Conservation (phyloP, 306 rosid genomes). For the Astragalus membranaceus region DNA sequence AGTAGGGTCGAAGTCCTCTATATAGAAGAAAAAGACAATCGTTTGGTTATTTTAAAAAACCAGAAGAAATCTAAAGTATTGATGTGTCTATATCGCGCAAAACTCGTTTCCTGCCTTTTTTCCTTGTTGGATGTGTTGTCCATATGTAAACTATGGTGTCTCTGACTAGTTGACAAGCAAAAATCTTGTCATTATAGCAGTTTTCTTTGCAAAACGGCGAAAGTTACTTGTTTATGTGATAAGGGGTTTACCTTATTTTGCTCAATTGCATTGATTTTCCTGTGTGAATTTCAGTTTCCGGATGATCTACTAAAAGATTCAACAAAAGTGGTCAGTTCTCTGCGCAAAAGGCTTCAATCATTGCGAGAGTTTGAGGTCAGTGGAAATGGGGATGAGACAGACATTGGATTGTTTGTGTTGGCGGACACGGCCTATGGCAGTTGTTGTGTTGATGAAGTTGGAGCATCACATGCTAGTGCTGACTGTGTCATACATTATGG, state of each 20-base stretch:
- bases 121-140: too few species aligned
- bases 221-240: neutral
- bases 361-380: conserved; percentile 18
- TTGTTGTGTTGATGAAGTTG: conserved; percentile 93
- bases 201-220: neutral
- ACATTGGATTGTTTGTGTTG: conserved; percentile 60
- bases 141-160: too few species aligned
- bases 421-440: conserved; percentile 91
- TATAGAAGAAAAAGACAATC: too few species aligned
- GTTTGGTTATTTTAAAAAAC: too few species aligned
- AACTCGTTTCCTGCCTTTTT: too few species aligned
- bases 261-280: neutral
- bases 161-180: too few species aligned
- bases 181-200: neutral
- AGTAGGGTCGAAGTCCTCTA: too few species aligned
- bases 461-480: conserved; percentile 70
- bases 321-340: conserved; percentile 50
- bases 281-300: conserved; percentile 55
- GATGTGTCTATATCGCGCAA: too few species aligned
- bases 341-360: conserved; percentile 39
- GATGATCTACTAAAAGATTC: conserved; percentile 75
- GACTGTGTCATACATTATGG: conserved; percentile 86
- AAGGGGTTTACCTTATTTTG: neutral
- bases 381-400: conserved; percentile 16
- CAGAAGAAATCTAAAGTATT: too few species aligned